Percentiles rank a stretch among this genome's conserved stretches.
Conservation (phyloP, 352 stramenopile genomes). For the Pythium brassicae region DNA sequence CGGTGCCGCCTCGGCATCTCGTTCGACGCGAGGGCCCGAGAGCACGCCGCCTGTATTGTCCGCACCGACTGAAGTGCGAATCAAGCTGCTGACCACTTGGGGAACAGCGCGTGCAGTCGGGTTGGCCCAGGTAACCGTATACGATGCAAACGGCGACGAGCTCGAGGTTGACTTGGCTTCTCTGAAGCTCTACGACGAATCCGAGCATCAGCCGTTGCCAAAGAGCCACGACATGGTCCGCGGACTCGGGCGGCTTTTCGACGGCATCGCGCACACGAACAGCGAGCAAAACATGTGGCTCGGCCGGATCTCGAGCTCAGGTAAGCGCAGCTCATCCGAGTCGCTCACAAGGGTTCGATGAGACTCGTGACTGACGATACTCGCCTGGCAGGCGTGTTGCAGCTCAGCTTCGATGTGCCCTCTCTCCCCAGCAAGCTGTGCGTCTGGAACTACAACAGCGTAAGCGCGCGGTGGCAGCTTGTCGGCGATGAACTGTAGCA, state of each 20-base stretch:
- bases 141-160: conserved; percentile 58
- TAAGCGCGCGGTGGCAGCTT: conserved; percentile 17
- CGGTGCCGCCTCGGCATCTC: neutral
- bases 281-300: conserved; percentile 79
- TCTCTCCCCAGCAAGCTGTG: conserved; percentile 56
- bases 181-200: conserved; percentile 53
- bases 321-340: conserved; percentile 13
- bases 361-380: neutral
- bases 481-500: neutral
- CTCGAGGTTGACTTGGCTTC: conserved; percentile 35
- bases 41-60: neutral
- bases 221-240: conserved; percentile 73
- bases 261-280: conserved; percentile 54
- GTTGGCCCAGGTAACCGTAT: conserved; percentile 61
- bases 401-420: conserved; percentile 48
- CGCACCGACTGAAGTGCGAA: conserved; percentile 29
- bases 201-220: conserved; percentile 34
- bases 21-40: neutral
- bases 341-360: too few relatives aligned
- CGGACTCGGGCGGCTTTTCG: conserved; percentile 46
- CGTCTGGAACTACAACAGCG: conserved; percentile 81
- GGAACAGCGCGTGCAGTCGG: conserved; percentile 48
- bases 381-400: conserved; percentile 37
- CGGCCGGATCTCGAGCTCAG: conserved; percentile 48
- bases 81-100: conserved; percentile 77